Evolutionary conservation across 2,329 filamentous ascomycete genomes (phyloP), one percentile per base, ranked within the genome.

Genomic region (Trichoderma asperellum): DNA sequence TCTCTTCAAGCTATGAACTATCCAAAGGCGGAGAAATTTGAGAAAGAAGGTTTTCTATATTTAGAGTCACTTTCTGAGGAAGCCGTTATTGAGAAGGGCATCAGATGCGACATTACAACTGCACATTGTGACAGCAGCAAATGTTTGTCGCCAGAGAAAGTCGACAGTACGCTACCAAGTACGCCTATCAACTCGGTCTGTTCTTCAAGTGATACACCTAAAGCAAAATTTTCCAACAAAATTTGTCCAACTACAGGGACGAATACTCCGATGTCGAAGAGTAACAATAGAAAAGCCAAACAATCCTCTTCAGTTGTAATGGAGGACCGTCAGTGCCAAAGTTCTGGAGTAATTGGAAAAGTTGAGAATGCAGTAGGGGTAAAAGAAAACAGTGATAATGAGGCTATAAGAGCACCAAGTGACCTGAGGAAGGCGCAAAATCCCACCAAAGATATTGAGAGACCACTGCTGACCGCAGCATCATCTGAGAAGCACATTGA

Each of bases 21-120:
- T 55, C 14, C 47, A n/a, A 4, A 59, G 24, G 47, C 47, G 7
- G n/a, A 52, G n/a, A 35, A 64, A 40, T 1, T 40, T 14, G 3
- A 49, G 5, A 40, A 71, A 14, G 71, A 72, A 32, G 62, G 56
- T 32, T 35, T 69, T 53, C 32, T 59, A 6, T 77, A 77, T 62
- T 76, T 75, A 7, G 79, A 80, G 68, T 75, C 75, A 10, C 73
- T 74, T 2, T 73, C 73, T 1, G 78, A 79, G 52, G 76, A 78
- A 56, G 71, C 70, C 0, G 34, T 77, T 35, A 57, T 65, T 5
- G 70, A 47, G n/a, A 27, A 47, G 27, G 18, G 34, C n/a, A 52
- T 71, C 49, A 14, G 21, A 12, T 63, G 37, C 14, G 34, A 24
- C 10, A 43, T 34, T 27, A 21, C 16, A n/a, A 68, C 70, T 12